Evolutionary conservation across 2,329 filamentous ascomycete species (phyloP).

Genomic region (Podosphaera fusca): DNA sequence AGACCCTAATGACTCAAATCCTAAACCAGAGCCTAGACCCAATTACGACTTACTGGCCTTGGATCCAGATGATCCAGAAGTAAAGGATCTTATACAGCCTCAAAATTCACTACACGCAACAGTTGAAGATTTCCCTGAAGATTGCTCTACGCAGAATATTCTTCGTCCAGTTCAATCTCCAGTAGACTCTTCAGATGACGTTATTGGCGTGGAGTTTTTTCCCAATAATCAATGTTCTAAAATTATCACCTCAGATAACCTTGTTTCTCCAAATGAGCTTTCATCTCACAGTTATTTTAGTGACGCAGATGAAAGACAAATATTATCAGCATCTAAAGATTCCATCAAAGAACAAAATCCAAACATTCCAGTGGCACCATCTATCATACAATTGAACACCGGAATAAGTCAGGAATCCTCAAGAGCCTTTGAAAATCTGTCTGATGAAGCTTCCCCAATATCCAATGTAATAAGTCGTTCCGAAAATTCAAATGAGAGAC

Average conservation of each 20-base stretch:
- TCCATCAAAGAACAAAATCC: slow-evolving; percentile 8
- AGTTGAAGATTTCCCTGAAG: slow-evolving; percentile 37
- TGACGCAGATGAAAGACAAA: slow-evolving; percentile 7
- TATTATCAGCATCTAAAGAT: slow-evolving; percentile 26
- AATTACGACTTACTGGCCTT: slow-evolving; percentile 24
- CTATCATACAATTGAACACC: slow-evolving; percentile 15
- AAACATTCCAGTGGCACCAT: slow-evolving; percentile 9
- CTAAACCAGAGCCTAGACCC: slow-evolving; percentile 30
- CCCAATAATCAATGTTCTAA: not conserved
- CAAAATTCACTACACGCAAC: slow-evolving; percentile 16
- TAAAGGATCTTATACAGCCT: slow-evolving; percentile 29
- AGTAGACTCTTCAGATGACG: slow-evolving; percentile 14
- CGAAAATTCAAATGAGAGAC: not conserved
- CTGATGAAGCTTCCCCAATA: slow-evolving; percentile 9
- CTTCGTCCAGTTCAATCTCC: slow-evolving; percentile 18
- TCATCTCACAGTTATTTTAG: slow-evolving; percentile 6
- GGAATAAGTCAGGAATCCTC: slow-evolving; percentile 10
- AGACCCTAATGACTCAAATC: slow-evolving; percentile 83
- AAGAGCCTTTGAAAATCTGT: slow-evolving; percentile 10
- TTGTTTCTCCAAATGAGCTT: slow-evolving; percentile 27
- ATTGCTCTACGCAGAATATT: slow-evolving; percentile 18
- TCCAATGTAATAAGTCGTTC: not conserved
- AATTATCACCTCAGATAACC: not conserved
- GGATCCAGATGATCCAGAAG: slow-evolving; percentile 42
- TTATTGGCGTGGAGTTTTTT: not conserved